These are phyloP conservation scores for Stagonosporopsis cucurbitacearum DNA, from an alignment of 2,329 filamentous ascomycete genomes.

Conservation along the genomic window DNA sequence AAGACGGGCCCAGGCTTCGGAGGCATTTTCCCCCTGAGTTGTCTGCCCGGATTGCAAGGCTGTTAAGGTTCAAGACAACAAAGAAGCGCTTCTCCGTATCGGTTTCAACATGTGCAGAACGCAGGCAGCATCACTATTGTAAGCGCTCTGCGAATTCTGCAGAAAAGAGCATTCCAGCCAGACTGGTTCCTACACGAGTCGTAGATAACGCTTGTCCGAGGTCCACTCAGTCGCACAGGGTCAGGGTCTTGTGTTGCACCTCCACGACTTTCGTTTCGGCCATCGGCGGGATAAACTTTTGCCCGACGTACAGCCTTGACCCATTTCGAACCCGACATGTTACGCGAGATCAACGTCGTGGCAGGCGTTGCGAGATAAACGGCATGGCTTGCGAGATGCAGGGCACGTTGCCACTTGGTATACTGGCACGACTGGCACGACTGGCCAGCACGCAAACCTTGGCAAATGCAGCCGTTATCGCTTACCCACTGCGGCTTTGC, in stretches of 20 bases:
- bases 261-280: not conserved
- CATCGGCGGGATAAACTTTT: not conserved
- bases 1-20: slow-evolving; percentile 17
- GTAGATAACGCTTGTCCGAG: not conserved
- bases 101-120: not conserved
- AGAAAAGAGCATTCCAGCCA: not conserved
- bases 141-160: not conserved
- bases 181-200: not conserved
- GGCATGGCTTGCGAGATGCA: not conserved
- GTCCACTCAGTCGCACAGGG: not conserved
- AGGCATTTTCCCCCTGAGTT: slow-evolving; percentile 1
- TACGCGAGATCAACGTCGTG: not conserved
- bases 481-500: not conserved
- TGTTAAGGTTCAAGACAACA: not conserved
- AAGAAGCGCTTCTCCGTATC: not conserved
- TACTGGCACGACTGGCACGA: too few relatives aligned
- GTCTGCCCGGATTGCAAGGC: slow-evolving; percentile 9
- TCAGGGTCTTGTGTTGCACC: not conserved
- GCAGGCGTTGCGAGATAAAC: not conserved
- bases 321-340: not conserved
- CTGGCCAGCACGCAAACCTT: not conserved
- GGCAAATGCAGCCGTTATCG: not conserved
- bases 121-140: not conserved
- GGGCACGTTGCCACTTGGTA: not conserved
- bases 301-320: not conserved